Conservation (phyloP, 768 basidiomycete genomes). For the Porpolomopsis calyptriformis region DNA sequence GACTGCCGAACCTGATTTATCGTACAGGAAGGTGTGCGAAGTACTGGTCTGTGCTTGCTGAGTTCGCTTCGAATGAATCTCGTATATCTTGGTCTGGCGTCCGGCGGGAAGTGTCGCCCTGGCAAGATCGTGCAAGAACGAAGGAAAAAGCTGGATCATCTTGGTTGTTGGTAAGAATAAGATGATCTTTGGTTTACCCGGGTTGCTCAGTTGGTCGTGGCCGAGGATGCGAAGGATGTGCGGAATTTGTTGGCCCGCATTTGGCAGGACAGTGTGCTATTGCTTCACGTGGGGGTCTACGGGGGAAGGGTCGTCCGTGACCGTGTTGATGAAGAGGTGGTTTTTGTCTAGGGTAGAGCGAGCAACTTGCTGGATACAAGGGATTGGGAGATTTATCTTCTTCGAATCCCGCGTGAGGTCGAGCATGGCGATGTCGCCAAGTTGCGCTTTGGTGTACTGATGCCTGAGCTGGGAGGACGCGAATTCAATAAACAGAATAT, state of each 20-base stretch:
- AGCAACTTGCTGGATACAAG: conserved; percentile 58
- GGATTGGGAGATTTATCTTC: too few species aligned
- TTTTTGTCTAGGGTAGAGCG: conserved; percentile 44
- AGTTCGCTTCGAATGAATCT: conserved; percentile 71
- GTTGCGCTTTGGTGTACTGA: too few species aligned
- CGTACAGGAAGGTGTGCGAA: conserved; percentile 51
- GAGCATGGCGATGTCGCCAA: too few species aligned
- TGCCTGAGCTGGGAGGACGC: too few species aligned
- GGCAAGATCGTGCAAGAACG: conserved; percentile 44
- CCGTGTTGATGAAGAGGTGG: conserved; percentile 66
- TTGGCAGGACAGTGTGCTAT: conserved; percentile 65
- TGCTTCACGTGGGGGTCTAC: conserved; percentile 73
- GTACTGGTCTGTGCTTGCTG: conserved; percentile 47
- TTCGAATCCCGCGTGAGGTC: too few species aligned
- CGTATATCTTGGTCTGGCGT: conserved; percentile 46
- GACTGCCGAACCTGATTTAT: conserved; percentile 43
- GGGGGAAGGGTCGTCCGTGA: conserved; percentile 47
- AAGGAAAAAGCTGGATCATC: conserved; percentile 66
- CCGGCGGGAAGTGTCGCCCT: conserved; percentile 39
- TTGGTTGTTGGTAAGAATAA: conserved; percentile 82
- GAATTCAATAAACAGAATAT: too few species aligned
- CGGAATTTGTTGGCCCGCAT: conserved; percentile 58
- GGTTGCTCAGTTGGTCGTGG: conserved; percentile 75
- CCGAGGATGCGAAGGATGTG: conserved; percentile 72
- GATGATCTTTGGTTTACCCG: conserved; percentile 60